phyloP scores from a whole-genome alignment of 768 basidiomycete genomes.

The Pleurotus eryngii region DNA sequence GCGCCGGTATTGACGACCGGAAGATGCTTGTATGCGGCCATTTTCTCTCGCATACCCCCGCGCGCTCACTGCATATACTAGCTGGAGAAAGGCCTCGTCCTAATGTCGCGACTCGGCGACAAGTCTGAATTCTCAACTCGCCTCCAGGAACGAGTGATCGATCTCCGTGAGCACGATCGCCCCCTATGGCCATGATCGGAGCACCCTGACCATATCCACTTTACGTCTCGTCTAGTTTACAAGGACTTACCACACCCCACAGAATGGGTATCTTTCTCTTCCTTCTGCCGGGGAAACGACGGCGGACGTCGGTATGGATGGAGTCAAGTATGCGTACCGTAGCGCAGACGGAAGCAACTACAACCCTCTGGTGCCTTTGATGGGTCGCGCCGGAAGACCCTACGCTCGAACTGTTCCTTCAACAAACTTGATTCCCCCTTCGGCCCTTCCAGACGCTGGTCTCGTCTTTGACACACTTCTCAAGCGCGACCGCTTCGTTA shows the following conservation, averaged over 20 bases:
- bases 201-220: slow-evolving; percentile 13
- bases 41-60: background rate
- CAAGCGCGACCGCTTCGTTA: slow-evolving; percentile 40
- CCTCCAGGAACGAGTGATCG: slow-evolving; percentile 50
- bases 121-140: slow-evolving; percentile 25
- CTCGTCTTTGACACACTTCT: slow-evolving; percentile 73
- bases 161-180: slow-evolving; percentile 43
- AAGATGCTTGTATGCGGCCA: slow-evolving; percentile 45
- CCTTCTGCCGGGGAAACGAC: slow-evolving; percentile 16
- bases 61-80: slow-evolving; percentile 23
- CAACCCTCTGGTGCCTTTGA: slow-evolving; percentile 47
- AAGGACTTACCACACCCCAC: slow-evolving; percentile 81
- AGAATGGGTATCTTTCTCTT: slow-evolving; percentile 44
- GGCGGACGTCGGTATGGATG: slow-evolving; percentile 12
- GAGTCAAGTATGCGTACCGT: slow-evolving; percentile 49
- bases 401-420: slow-evolving; percentile 68
- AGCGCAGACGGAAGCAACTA: slow-evolving; percentile 61
- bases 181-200: slow-evolving; percentile 5
- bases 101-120: slow-evolving; percentile 52
- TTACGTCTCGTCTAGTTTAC: slow-evolving; percentile 47
- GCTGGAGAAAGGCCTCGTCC: slow-evolving; percentile 60
- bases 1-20: slow-evolving; percentile 53
- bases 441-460: slow-evolving; percentile 59
- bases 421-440: slow-evolving; percentile 33
- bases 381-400: slow-evolving; percentile 60